A percentile compares a stretch with the other conserved stretches of the same genome.
Conservation (phyloP, 1,139 yeast genomes). For the Pichia terricola region DNA sequence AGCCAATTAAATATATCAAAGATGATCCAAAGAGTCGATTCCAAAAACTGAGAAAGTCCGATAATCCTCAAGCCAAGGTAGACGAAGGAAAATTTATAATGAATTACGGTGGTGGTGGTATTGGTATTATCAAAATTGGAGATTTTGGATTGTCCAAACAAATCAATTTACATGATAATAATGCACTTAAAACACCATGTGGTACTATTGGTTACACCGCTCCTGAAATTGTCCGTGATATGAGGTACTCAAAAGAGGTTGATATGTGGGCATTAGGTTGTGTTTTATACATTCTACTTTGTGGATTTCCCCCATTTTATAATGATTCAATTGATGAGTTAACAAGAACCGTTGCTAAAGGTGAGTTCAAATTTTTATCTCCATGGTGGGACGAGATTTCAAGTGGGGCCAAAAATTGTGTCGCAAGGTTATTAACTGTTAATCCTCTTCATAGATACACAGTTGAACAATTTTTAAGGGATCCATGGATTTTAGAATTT, state of each 20-base stretch:
- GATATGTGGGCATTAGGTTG: conserved; percentile 69
- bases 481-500: conserved; percentile 66
- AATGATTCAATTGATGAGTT: conserved; percentile 78
- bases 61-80: conserved; percentile 58
- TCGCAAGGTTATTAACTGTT: conserved; percentile 65
- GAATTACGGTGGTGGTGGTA: conserved; percentile 81
- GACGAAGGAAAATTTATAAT: conserved; percentile 82
- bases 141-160: conserved; percentile 57
- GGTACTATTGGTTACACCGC: conserved; percentile 59
- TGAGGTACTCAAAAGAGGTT: conserved; percentile 63
- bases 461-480: conserved; percentile 66
- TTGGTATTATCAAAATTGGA: conserved; percentile 78
- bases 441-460: conserved; percentile 72
- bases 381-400: conserved; percentile 99
- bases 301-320: conserved; percentile 96
- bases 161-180: conserved; percentile 41
- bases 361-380: conserved; percentile 69
- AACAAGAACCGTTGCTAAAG: conserved; percentile 74
- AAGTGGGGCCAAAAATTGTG: conserved; percentile 70
- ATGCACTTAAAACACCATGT: conserved; percentile 44
- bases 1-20: conserved; percentile 50
- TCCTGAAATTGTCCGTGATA: conserved; percentile 55
- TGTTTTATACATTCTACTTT: conserved; percentile 75
- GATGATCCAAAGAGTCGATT: conserved; percentile 37
- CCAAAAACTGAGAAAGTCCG: conserved; percentile 49